Evolutionary conservation across 2,329 filamentous ascomycete genomes (phyloP).

Genomic region (Scopulariopsis brevicaulis): DNA sequence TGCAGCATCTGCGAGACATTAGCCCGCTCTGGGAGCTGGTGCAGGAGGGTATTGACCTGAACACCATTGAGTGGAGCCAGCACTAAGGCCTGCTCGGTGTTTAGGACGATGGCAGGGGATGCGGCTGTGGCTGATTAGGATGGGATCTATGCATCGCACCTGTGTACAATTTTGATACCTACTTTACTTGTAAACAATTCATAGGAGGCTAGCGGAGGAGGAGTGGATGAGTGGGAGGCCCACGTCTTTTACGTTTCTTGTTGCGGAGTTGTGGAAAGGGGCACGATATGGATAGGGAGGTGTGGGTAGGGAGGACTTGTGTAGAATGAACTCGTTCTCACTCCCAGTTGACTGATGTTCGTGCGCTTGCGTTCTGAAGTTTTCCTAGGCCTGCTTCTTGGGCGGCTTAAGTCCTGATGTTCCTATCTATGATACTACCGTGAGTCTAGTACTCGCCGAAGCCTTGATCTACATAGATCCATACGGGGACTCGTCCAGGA

Average conservation of each 20-base stretch:
- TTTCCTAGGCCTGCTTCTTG: not conserved
- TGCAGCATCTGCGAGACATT: constrained; percentile 85
- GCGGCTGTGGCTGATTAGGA: not conserved
- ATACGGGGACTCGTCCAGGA: too few species aligned
- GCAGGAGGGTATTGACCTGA: constrained; percentile 89
- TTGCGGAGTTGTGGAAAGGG: not conserved
- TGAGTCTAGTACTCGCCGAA: too few species aligned
- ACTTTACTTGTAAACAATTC: not conserved
- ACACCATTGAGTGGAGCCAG: constrained; percentile 97
- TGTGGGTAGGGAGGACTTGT: not conserved
- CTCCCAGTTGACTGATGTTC: not conserved
- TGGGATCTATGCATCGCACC: not conserved
- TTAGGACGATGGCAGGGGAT: not conserved
- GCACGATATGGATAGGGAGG: not conserved
- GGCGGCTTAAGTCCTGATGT: not conserved
- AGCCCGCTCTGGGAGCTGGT: constrained; percentile 97
- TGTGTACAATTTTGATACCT: constrained; percentile 3
- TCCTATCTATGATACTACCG: too few species aligned
- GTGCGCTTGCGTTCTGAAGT: not conserved
- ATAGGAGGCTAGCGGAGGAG: not conserved
- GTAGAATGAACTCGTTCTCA: not conserved
- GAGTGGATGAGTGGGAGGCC: not conserved
- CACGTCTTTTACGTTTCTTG: not conserved
- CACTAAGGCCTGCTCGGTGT: constrained; percentile 44
- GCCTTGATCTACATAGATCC: too few species aligned